Evolutionary conservation across 306 rosid genomes (phyloP).

Genomic region (Medicago arabica): DNA sequence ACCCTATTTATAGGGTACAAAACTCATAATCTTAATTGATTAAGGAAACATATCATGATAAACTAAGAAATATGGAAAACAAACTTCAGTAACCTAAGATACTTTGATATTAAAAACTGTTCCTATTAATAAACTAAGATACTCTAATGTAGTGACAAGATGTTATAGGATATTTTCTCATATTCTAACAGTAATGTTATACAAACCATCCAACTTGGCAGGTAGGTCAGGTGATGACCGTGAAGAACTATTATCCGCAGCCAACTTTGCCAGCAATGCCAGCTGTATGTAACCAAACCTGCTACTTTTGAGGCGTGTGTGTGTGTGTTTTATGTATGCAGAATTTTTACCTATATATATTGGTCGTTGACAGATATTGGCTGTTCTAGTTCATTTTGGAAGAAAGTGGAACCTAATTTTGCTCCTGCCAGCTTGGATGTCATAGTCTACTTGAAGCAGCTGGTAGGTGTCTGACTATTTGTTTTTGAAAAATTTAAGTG

Average conservation of each 20-base stretch:
- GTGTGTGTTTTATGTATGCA: constrained; percentile 16
- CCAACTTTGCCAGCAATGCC: constrained; percentile 68
- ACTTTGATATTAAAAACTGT: background rate
- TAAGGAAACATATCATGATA: background rate
- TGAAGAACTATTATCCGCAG: constrained; percentile 78
- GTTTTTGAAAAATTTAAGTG: constrained; percentile 37
- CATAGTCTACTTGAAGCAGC: constrained; percentile 66
- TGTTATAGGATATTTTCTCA: background rate
- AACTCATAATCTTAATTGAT: background rate
- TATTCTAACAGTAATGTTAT: constrained; percentile 20
- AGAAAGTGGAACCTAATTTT: constrained; percentile 71
- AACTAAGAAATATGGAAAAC: background rate
- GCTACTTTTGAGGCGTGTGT: background rate
- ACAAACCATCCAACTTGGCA: constrained; percentile 47
- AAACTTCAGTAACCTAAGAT: background rate
- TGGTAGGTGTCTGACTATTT: constrained; percentile 53
- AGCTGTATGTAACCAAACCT: constrained; percentile 63
- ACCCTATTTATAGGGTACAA: background rate
- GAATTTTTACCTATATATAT: background rate
- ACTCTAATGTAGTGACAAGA: background rate
- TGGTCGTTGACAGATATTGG: constrained; percentile 59
- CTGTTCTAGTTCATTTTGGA: constrained; percentile 82
- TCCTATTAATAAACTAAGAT: background rate
- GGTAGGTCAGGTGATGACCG: constrained; percentile 76
- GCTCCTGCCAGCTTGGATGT: constrained; percentile 61